These are phyloP conservation scores for Sphaerulina populicola DNA, from an alignment of 2,329 filamentous ascomycete species.

Conservation along the genomic window DNA sequence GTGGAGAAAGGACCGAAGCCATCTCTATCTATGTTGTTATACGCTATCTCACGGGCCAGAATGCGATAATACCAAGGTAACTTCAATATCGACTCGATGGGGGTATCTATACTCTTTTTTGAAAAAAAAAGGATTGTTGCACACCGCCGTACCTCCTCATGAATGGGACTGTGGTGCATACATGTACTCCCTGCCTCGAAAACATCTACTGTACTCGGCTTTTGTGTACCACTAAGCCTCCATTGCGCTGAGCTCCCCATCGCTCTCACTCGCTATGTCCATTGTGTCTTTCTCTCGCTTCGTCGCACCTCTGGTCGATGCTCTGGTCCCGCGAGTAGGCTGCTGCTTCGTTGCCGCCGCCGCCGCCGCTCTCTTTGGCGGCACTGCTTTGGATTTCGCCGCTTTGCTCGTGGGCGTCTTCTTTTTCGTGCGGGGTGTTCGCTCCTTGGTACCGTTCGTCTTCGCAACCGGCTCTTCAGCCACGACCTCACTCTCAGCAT, in stretches of 20 bases:
- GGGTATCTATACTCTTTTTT: too few species aligned
- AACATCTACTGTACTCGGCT: too few species aligned
- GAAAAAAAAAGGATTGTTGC: too few species aligned
- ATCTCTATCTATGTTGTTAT: too few species aligned
- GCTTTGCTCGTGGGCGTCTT: neutral
- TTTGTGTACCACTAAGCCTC: conserved; percentile 9
- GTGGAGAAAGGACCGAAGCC: too few species aligned
- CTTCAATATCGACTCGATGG: too few species aligned
- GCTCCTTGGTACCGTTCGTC: conserved; percentile 1
- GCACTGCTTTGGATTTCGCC: conserved; percentile 4
- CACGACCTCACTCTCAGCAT: neutral
- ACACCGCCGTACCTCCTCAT: too few species aligned
- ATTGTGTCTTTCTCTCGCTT: conserved; percentile 23
- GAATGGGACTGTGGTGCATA: too few species aligned
- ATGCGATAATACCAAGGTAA: too few species aligned
- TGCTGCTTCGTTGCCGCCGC: conserved; percentile 15
- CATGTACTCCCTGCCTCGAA: too few species aligned
- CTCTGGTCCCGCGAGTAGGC: conserved; percentile 13
- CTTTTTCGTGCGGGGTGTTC: neutral
- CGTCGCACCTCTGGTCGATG: conserved; percentile 15
- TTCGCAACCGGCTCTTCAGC: neutral
- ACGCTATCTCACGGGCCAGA: too few species aligned
- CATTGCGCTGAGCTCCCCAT: conserved; percentile 23
- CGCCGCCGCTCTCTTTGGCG: conserved; percentile 11
- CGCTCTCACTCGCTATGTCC: conserved; percentile 23